phyloP scores from a whole-genome alignment of 2,329 filamentous ascomycete genomes.

The Davidsoniella australis region DNA sequence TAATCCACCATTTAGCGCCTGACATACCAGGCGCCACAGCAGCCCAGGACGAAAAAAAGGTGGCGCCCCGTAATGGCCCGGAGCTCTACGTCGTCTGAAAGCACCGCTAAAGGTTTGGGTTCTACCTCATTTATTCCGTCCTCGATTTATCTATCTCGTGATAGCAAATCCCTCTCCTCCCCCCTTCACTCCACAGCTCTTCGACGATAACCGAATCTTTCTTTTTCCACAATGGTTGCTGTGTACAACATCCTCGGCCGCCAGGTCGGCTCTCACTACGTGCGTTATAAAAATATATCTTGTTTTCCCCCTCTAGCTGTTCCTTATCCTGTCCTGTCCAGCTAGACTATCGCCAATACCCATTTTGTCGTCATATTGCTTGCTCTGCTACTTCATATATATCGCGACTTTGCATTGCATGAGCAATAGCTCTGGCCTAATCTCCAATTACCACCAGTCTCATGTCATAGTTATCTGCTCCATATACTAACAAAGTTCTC shows the following conservation, averaged over 20 bases:
- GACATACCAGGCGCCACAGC: conserved; percentile 7
- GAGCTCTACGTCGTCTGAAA: neutral
- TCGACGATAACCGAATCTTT: neutral
- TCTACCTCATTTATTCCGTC: too few relatives aligned
- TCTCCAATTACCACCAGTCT: conserved; percentile 1
- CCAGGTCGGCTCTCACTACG: conserved; percentile 44
- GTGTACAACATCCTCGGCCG: conserved; percentile 39
- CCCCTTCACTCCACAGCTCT: too few relatives aligned
- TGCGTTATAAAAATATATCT: conserved; percentile 23
- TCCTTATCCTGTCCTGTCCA: neutral
- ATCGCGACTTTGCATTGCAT: neutral
- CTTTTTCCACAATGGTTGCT: conserved; percentile 12
- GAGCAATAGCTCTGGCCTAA: neutral
- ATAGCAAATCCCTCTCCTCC: too few relatives aligned
- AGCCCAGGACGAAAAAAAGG: neutral
- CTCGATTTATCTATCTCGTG: too few relatives aligned
- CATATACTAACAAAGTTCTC: conserved; percentile 9
- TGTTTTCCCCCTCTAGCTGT: neutral
- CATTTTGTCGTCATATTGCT: neutral
- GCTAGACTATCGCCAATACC: neutral
- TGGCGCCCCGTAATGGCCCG: conserved; percentile 7
- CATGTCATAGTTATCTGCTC: neutral
- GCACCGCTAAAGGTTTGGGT: neutral
- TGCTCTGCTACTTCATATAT: neutral
- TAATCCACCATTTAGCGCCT: conserved; percentile 4